A percentile compares a stretch with the other conserved stretches of the same genome.
phyloP scores from a whole-genome alignment of 345 rosid species.

The Fremontodendron californicum region DNA sequence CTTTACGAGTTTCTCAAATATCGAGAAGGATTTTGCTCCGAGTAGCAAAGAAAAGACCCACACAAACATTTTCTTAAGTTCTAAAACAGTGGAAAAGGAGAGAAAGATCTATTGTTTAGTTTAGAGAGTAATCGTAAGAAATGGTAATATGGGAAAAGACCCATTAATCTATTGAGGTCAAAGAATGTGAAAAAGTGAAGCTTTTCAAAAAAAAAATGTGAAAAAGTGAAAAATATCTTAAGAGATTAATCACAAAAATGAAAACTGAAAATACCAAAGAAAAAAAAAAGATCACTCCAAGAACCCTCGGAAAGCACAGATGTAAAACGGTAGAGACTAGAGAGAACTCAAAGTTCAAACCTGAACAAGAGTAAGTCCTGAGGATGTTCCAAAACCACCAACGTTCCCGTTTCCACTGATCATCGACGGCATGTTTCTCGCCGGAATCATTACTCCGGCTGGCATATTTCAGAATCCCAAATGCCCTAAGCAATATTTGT shows the following conservation, averaged over 20 bases:
- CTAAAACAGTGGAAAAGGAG: conserved; percentile 8
- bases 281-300: background rate
- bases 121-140: background rate
- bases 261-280: background rate
- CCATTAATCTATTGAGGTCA: background rate
- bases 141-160: background rate
- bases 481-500: conserved; percentile 22
- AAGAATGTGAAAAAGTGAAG: no score
- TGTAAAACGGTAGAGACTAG: background rate
- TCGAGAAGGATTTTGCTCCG: conserved; percentile 46
- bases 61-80: conserved; percentile 14
- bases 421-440: conserved; percentile 50
- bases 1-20: conserved; percentile 33
- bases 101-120: background rate
- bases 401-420: conserved; percentile 34
- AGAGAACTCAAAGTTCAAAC: conserved; percentile 22
- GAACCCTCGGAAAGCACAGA: background rate
- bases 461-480: conserved; percentile 39
- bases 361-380: conserved; percentile 50
- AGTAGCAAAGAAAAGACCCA: conserved; percentile 20
- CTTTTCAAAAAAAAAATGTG: no score
- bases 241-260: background rate
- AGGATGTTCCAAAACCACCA: conserved; percentile 50
- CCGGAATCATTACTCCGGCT: conserved; percentile 61
- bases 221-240: background rate